Evolutionary conservation across 2,329 filamentous ascomycete species (phyloP).

Genomic region (Pyrenophora tritici-repentis): DNA sequence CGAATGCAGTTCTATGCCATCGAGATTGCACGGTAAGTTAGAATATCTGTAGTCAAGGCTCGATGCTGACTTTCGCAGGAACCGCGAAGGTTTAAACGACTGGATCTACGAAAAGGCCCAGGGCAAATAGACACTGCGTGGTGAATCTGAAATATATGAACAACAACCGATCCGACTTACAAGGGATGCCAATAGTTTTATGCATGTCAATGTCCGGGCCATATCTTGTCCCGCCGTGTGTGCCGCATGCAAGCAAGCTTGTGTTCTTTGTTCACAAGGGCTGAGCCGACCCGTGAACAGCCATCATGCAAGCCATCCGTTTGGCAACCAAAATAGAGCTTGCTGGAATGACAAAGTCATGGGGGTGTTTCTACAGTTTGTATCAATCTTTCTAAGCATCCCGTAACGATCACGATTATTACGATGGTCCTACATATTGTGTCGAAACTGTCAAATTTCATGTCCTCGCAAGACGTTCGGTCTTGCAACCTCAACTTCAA

Average conservation of each 20-base stretch:
- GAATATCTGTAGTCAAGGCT: neutral
- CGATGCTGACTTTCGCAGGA: slow-evolving; percentile 56
- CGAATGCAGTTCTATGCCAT: slow-evolving; percentile 85
- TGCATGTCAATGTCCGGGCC: slow-evolving; percentile 8
- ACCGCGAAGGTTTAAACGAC: slow-evolving; percentile 88
- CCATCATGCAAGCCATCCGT: neutral
- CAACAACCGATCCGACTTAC: neutral
- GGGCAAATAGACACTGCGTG: slow-evolving; percentile 25
- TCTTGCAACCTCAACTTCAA: neutral
- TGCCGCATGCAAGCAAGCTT: neutral
- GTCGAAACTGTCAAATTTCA: too few relatives aligned
- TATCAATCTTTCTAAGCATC: too few relatives aligned
- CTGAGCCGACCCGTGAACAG: neutral
- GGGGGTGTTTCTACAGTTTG: neutral
- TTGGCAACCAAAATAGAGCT: neutral
- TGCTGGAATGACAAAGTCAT: neutral
- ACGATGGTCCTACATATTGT: too few relatives aligned
- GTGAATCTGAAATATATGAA: neutral
- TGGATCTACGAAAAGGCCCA: slow-evolving; percentile 92
- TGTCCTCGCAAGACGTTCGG: neutral
- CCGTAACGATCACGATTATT: too few relatives aligned
- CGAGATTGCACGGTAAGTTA: slow-evolving; percentile 69
- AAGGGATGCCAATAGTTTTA: neutral
- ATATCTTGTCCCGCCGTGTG: slow-evolving; percentile 6
- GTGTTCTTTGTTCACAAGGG: slow-evolving; percentile 8